Evolutionary conservation across 345 rosid species (phyloP).

Genomic region (Eucalyptus pumila): DNA sequence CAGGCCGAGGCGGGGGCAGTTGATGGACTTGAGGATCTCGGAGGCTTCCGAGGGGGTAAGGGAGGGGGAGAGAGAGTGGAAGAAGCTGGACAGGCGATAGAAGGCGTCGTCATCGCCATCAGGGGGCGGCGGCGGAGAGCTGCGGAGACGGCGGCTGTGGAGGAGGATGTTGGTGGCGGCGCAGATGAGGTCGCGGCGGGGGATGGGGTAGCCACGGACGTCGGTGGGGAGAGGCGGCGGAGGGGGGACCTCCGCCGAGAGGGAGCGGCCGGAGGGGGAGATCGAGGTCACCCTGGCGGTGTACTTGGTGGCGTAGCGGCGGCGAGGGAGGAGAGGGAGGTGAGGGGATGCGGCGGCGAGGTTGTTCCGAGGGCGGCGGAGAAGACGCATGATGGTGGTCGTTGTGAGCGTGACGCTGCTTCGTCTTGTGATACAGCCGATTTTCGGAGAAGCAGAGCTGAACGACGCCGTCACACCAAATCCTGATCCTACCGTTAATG

Average conservation of each 20-base stretch:
- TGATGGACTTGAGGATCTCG: conserved; percentile 74
- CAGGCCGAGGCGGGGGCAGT: conserved; percentile 46
- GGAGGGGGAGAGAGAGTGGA: conserved; percentile 44
- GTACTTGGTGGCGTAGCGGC: conserved; percentile 61
- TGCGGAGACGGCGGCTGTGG: background rate
- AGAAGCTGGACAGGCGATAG: conserved; percentile 35
- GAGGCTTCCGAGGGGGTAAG: conserved; percentile 76
- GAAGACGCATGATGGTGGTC: background rate
- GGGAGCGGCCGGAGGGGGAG: conserved; percentile 60
- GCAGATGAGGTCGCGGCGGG: conserved; percentile 74
- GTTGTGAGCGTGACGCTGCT: background rate
- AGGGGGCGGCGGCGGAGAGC: background rate
- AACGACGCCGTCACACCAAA: background rate
- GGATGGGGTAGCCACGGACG: conserved; percentile 65
- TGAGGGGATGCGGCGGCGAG: background rate
- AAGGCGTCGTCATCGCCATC: conserved; percentile 10
- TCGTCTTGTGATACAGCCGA: background rate
- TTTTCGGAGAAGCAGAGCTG: background rate
- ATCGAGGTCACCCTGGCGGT: conserved; percentile 69
- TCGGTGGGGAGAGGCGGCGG: conserved; percentile 46
- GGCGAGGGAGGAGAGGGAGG: background rate
- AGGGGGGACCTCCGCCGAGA: conserved; percentile 62
- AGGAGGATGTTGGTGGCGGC: conserved; percentile 53
- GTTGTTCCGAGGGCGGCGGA: background rate
- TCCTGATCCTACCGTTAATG: background rate